Base-by-base conservation (phyloP, 768 basidiomycete species). In the Dioszegia hungarica region DNA sequence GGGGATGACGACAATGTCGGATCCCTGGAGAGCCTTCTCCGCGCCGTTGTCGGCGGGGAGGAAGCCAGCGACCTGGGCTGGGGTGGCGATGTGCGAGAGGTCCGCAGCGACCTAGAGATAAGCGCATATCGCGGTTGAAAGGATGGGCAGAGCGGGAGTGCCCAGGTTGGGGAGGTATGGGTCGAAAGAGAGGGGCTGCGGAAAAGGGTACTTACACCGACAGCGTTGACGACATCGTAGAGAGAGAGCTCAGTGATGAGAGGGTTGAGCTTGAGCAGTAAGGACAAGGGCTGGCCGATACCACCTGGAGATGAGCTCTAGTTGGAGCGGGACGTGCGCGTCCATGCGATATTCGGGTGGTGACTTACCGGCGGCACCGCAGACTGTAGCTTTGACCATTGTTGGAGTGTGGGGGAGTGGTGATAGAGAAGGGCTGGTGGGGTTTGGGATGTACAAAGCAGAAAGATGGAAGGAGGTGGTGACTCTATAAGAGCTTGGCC, bases 271-370 rank as follows among this genome's bases (percentile, higher is more conserved):
- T 98, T 97, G 77, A 97, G 85, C 64, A 95, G 82, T 63, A 98
- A 80, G 45, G 91, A 94, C 70, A 97, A 81, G 73, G 94, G 93
- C 78, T 98, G 94, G 77, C 94, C 94, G 77, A 98, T 98, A 78
- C 94, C 94, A 82, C 79, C 79, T 79, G 27, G 5, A 50, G 10
- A 37, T 51, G 24, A 45, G 33, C 46, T 15, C 38, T 17, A 50
- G 36, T 20, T 34, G 22, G n/a, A 14, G 15, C 1, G 34, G 41
- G 36, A 15, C 20, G 50, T 54, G n/a, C 27, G 59, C 38, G 34
- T n/a, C 56, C 56, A 43, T 48, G 36, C 24, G 47, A 41, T 37
- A 46, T 12, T 28, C 52, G 51, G 38, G 17, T 11, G n/a, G 38
- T 29, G 24, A 77, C 79, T 59, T 25, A 79, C 94, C 94, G 70